Percentiles rank a stretch among this genome's conserved stretches.
Evolutionary conservation across 768 basidiomycete genomes (phyloP).

Genomic region (Mycena metata): DNA sequence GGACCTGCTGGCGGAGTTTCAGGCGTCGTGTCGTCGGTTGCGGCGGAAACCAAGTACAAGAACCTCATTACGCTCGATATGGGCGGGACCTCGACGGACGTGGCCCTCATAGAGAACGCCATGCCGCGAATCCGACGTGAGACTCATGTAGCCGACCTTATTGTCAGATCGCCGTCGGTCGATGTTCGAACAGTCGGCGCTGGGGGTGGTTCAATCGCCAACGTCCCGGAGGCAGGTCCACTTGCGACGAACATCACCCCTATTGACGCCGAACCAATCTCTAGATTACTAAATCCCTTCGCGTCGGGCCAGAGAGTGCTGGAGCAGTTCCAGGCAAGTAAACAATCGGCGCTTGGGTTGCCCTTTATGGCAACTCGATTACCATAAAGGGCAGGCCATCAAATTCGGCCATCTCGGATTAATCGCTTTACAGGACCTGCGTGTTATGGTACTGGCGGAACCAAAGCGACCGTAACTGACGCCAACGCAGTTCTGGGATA

Average conservation of each 20-base stretch:
- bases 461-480: conserved; percentile 34
- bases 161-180: conserved; percentile 30
- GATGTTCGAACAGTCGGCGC: conserved; percentile 37
- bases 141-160: conserved; percentile 33
- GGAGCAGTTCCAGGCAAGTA: conserved; percentile 35
- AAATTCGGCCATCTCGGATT: too few relatives aligned
- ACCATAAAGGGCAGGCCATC: too few relatives aligned
- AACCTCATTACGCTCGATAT: conserved; percentile 38
- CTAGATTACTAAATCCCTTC: conserved; percentile 31
- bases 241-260: background rate
- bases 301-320: conserved; percentile 38
- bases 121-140: conserved; percentile 30
- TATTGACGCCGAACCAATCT: background rate
- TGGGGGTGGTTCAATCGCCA: conserved; percentile 34
- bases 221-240: conserved; percentile 20
- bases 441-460: conserved; percentile 35
- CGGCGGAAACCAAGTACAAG: conserved; percentile 30
- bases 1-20: conserved; percentile 36
- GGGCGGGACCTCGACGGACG: conserved; percentile 32
- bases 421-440: conserved; percentile 12
- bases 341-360: background rate
- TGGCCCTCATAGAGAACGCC: conserved; percentile 30
- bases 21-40: conserved; percentile 31
- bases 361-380: background rate
- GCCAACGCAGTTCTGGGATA: conserved; percentile 40